Base-by-base conservation (phyloP, 192 early-diverging fungal genomes). In the Martensiomyces pterosporus region DNA sequence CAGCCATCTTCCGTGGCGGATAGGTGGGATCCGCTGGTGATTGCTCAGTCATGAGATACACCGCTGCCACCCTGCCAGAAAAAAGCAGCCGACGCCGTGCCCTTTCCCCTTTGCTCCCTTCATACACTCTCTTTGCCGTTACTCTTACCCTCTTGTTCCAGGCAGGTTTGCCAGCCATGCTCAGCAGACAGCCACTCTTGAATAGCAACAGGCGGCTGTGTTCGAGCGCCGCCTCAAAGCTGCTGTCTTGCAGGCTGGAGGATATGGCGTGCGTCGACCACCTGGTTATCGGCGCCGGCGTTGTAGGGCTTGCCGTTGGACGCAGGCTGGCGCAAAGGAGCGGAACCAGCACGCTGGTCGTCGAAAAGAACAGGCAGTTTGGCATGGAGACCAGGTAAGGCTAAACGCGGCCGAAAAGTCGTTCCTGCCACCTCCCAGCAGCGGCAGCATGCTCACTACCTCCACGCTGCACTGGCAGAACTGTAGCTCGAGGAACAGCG, bases 201-300 rank as follows among this genome's bases (percentile, higher is more conserved):
- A n/a, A n/a, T n/a, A n/a, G n/a, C n/a, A n/a, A n/a, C 29, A 12
- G 29, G 6, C 6, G 29, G 12, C 29, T 32, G 29, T 32, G 12
- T 12, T 32, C 47, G 14, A 27, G 52, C 37, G 64, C 60, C 3
- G 29, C 55, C 9, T 49, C 54, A 47, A 35, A 29, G 18, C 52
- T 71, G 18, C 52, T 56, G 1, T 12, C 22, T 18, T 58, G 12
- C 38, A 22, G 15, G 4, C 24, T 40, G 13, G 56, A 59, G 19
- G 68, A 64, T 36, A 48, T 47, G 47, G 24, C 45, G 24, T 49
- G 47, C n/a, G 81, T 87, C 2, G 87, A 88, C 32, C 70, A 85
- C 46, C 62, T 89, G 9, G 80, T 91, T 0, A 77, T 92, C n/a
- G 89, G 89, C 19, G 87, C 62, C 3, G 89, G 89, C 24, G 85